These are phyloP conservation scores for Heracleum sosnowskyi DNA, from an alignment of 129 eudicot genomes.

Conservation along the genomic window DNA sequence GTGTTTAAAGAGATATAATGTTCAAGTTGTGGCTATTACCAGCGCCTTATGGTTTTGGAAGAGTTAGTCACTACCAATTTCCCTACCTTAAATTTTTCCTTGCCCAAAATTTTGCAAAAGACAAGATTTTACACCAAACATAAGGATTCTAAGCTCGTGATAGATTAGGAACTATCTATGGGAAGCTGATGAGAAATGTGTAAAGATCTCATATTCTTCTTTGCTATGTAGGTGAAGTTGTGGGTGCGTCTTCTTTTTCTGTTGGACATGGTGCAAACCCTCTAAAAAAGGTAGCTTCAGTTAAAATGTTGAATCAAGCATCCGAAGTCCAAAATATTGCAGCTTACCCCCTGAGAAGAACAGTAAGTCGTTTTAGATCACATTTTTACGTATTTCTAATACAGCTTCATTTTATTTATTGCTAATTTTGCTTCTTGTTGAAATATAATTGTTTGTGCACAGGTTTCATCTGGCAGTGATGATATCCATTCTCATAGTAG, in stretches of 20 bases:
- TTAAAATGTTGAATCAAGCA: conserved; percentile 82
- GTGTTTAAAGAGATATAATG: neutral
- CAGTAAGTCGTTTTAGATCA: conserved; percentile 35
- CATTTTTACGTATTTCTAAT: neutral
- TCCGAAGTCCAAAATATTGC: conserved; percentile 42
- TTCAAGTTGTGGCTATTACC: neutral
- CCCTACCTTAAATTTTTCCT: neutral
- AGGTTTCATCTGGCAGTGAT: conserved; percentile 48
- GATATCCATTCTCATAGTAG: conserved; percentile 38
- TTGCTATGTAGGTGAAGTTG: conserved; percentile 79
- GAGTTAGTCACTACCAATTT: neutral
- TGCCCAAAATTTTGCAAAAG: neutral
- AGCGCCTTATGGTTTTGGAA: neutral
- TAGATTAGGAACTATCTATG: neutral
- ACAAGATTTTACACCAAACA: neutral
- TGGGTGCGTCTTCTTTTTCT: conserved; percentile 83
- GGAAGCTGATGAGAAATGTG: neutral
- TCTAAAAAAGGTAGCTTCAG: conserved; percentile 72
- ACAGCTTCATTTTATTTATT: neutral
- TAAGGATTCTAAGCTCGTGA: neutral
- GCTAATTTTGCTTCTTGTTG: neutral
- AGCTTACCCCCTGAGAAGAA: conserved; percentile 57
- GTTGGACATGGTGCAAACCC: conserved; percentile 72
- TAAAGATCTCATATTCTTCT: conserved; percentile 1
- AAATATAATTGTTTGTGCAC: conserved; percentile 12